phyloP scores from a whole-genome alignment of 805 yeast species.

The Naumovozyma castellii region DNA sequence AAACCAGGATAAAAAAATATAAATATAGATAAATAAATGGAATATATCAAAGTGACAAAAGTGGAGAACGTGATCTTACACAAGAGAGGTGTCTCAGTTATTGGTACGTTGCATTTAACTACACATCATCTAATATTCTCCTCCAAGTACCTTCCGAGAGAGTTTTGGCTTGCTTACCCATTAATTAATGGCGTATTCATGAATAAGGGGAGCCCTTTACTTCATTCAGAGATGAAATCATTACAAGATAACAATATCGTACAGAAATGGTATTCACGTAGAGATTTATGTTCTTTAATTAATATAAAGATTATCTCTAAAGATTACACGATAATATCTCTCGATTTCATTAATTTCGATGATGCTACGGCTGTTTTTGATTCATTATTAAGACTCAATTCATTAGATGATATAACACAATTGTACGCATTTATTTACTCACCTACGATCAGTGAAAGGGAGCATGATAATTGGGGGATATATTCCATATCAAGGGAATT shows the following conservation, averaged over 20 bases:
- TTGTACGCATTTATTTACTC: conserved; percentile 77
- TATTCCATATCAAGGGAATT: conserved; percentile 60
- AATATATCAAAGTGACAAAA: conserved; percentile 44
- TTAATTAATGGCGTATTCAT: conserved; percentile 55
- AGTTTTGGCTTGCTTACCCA: conserved; percentile 90
- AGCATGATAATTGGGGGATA: conserved; percentile 56
- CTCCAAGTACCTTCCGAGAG: conserved; percentile 35
- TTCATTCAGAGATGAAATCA: conserved; percentile 9
- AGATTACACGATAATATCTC: conserved; percentile 73
- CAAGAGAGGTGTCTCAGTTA: conserved; percentile 45
- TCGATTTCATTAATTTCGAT: conserved; percentile 55
- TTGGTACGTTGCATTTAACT: conserved; percentile 59
- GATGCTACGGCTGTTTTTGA: conserved; percentile 65
- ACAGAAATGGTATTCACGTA: conserved; percentile 16
- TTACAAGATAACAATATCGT: background rate
- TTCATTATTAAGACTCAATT: conserved; percentile 57
- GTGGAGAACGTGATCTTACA: conserved; percentile 45
- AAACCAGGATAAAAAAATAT: too few relatives aligned
- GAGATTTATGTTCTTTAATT: conserved; percentile 32
- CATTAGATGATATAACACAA: conserved; percentile 41
- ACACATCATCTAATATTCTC: conserved; percentile 69
- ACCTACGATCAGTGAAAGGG: conserved; percentile 59
- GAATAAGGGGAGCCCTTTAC: conserved; percentile 43
- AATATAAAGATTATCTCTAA: conserved; percentile 67
- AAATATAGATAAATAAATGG: too few relatives aligned